A percentile compares a stretch with the other conserved stretches of the same genome.
phyloP scores from a whole-genome alignment of 441 rosid genomes.

The Populus hybrid region DNA sequence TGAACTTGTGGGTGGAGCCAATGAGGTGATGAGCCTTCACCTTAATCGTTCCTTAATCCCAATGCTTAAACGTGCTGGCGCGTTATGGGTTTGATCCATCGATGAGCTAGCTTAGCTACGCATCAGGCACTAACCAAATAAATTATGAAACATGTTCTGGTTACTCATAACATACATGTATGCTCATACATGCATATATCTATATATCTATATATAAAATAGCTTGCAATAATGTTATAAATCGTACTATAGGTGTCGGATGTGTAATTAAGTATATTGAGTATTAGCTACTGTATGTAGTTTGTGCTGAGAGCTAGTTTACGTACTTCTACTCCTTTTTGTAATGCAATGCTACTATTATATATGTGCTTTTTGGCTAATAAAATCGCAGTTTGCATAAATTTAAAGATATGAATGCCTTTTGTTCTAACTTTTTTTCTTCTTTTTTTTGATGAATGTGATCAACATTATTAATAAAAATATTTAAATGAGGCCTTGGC shows the following conservation, averaged over 20 bases:
- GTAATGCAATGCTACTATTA: background rate
- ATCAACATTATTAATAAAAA: too few relatives aligned
- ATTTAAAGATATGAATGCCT: background rate
- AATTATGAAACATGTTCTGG: background rate
- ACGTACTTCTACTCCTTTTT: background rate
- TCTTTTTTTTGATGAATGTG: background rate
- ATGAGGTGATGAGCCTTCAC: conserved; percentile 74
- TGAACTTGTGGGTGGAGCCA: conserved; percentile 71
- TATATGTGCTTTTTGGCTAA: background rate
- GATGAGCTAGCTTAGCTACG: background rate
- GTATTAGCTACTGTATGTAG: background rate
- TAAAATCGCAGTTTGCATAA: background rate
- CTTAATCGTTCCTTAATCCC: conserved; percentile 63
- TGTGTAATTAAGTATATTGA: too few relatives aligned
- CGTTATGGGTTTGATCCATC: conserved; percentile 53
- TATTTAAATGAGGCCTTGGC: background rate
- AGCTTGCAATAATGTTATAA: too few relatives aligned
- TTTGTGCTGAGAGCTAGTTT: background rate
- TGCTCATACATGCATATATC: background rate
- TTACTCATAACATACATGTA: background rate
- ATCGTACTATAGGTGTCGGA: background rate
- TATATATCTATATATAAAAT: too few relatives aligned
- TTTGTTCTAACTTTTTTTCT: background rate
- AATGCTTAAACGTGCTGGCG: conserved; percentile 67
- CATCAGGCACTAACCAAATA: background rate